A percentile compares a stretch with the other conserved stretches of the same genome.
Conservation (phyloP, 1,284 basidiomycete species). For the Ustilago sp. region DNA sequence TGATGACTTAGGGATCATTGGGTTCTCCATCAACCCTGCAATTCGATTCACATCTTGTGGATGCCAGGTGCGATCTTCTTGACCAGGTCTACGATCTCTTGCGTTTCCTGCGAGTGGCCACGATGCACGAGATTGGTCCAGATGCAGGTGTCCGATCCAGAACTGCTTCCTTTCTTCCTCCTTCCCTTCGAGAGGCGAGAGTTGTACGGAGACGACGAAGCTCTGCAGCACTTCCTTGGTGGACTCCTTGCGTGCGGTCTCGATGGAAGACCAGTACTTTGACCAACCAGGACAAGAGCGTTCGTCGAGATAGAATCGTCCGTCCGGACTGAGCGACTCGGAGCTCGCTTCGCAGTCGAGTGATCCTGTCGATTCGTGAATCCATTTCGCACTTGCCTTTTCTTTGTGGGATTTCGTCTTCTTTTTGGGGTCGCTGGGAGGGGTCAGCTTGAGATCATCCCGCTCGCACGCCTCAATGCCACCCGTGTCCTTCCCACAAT, state of each 20-base stretch:
- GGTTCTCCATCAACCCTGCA: conserved; percentile 58
- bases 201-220: conserved; percentile 39
- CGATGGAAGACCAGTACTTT: conserved; percentile 30
- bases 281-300: conserved; percentile 46
- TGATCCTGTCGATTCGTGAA: not conserved
- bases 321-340: conserved; percentile 32
- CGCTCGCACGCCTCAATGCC: conserved; percentile 52
- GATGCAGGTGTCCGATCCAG: conserved; percentile 57
- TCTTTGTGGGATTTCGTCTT: conserved; percentile 11
- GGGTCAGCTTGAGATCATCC: conserved; percentile 36
- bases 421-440: not conserved
- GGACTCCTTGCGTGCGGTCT: conserved; percentile 11
- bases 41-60: conserved; percentile 49
- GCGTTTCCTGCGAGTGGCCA: conserved; percentile 59
- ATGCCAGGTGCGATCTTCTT: conserved; percentile 47
- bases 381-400: not conserved
- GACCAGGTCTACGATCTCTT: conserved; percentile 26
- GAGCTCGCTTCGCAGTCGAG: conserved; percentile 32
- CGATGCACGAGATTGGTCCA: conserved; percentile 36
- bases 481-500: conserved; percentile 36
- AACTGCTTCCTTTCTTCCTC: conserved; percentile 28
- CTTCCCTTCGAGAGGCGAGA: conserved; percentile 6
- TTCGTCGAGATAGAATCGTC: conserved; percentile 37
- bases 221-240: conserved; percentile 33
- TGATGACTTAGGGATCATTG: conserved; percentile 45